Evolutionary conservation across 2,329 filamentous ascomycete genomes (phyloP), one percentile per base, ranked within the genome.

Genomic region (Cytospora leucostoma): DNA sequence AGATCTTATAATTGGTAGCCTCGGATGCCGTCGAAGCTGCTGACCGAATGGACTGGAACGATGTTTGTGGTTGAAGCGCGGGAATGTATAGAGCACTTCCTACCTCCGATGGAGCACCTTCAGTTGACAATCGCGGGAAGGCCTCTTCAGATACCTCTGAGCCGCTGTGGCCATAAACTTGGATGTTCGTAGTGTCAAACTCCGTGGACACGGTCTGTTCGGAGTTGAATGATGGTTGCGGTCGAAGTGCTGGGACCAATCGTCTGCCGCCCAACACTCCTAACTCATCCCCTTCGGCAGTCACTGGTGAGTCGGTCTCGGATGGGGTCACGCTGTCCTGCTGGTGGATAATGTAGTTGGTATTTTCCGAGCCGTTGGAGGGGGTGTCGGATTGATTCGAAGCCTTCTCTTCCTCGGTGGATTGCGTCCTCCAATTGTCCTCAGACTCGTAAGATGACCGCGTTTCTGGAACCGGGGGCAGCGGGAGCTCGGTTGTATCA

Each of bases 141-240:
- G 50, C 64, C 53, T 64, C 64, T 50, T 64, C 54, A 33, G 64
- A 61, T 6, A 17, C 61, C 51, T 64, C 64, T 55, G 62, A 63
- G 55, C 59, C 58, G 68, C 79, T 82, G 62, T 79, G 78, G 44
- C 75, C 78, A 67, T 84, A 80, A 21, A 84, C 75, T 69, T 84
- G 81, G 77, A 84, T 84, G 69, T 87, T 86, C 52, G 80, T 78
- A 17, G 75, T 78, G 49, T 84, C 81, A 17, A 81, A 82, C 3
- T 77, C 66, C 4, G 81, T 83, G 12, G 82, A 81, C 52, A 72
- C 75, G 12, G 76, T 78, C 49, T 72, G 69, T 27, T 73, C 72
- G 7, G 78, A 78, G 54, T 68, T 69, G 61, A 78, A 79, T 0
- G 78, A 80, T 12, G 73, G 63, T 59, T 78, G 79, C 11, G 71